Percentiles rank a stretch among this genome's conserved stretches.
Evolutionary conservation across 108 stramenopile genomes (phyloP).

Genomic region (Asterionellopsis glacialis): DNA sequence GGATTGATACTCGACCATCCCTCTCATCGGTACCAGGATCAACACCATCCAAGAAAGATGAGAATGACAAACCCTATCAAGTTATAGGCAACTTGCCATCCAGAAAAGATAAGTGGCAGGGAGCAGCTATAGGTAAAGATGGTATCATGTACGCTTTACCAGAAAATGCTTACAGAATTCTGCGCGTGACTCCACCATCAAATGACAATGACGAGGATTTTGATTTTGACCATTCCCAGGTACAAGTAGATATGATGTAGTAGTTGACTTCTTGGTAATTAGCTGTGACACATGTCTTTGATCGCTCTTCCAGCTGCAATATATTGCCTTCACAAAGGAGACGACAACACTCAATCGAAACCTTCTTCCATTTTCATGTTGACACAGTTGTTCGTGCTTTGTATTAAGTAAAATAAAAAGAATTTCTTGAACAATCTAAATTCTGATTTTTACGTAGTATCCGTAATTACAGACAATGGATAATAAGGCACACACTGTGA

Average conservation of each 20-base stretch:
- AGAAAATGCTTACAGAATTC: slow-evolving; percentile 64
- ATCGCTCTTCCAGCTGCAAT: too few relatives aligned
- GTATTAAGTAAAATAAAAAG: too few relatives aligned
- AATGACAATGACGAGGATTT: slow-evolving; percentile 13
- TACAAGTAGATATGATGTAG: slow-evolving; percentile 42
- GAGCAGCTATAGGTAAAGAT: slow-evolving; percentile 66
- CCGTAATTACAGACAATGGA: too few relatives aligned
- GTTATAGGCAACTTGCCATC: slow-evolving; percentile 54
- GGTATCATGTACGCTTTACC: slow-evolving; percentile 75
- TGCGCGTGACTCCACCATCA: slow-evolving; percentile 64
- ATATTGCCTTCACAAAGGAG: too few relatives aligned
- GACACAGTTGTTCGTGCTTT: too few relatives aligned
- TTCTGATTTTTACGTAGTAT: too few relatives aligned
- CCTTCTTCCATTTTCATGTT: too few relatives aligned
- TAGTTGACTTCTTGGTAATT: too few relatives aligned
- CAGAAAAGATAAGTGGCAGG: slow-evolving; percentile 81
- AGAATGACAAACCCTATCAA: slow-evolving; percentile 34
- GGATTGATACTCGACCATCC: slow-evolving; percentile 50
- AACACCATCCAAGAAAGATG: neutral
- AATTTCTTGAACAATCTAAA: too few relatives aligned
- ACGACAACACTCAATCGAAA: too few relatives aligned
- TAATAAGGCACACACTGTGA: too few relatives aligned
- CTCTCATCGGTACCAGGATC: slow-evolving; percentile 7
- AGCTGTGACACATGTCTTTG: too few relatives aligned
- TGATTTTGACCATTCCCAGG: neutral